These are phyloP conservation scores for Corymbia citriodora DNA, from an alignment of 441 rosid genomes.

Conservation along the genomic window DNA sequence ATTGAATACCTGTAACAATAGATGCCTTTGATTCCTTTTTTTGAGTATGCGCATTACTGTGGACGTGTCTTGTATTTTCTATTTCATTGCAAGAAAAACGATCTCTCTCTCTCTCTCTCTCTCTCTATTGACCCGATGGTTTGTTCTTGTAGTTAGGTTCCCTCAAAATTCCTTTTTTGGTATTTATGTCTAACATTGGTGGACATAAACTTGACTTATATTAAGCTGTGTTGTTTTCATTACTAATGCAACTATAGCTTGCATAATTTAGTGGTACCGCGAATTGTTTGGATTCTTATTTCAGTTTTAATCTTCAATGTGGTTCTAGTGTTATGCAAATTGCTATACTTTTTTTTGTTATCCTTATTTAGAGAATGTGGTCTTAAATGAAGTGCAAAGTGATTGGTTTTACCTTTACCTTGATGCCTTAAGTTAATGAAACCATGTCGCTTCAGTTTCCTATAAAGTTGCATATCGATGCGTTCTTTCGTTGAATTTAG, in stretches of 20 bases:
- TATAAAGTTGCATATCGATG: not conserved
- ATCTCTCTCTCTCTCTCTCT: not conserved
- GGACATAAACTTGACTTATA: not conserved
- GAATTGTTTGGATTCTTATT: not conserved
- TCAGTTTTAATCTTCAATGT: not conserved
- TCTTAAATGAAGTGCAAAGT: not conserved
- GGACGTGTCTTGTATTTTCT: not conserved
- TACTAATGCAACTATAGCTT: not conserved
- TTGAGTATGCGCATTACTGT: not conserved
- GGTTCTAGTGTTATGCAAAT: not conserved
- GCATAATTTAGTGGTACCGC: not conserved
- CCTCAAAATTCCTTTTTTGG: not conserved
- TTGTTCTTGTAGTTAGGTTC: conserved; percentile 15
- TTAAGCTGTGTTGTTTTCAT: not conserved
- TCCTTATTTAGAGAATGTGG: not conserved
- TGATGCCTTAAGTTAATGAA: not conserved
- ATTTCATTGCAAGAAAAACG: conserved; percentile 67
- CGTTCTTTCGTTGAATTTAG: not conserved
- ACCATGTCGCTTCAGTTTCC: not conserved
- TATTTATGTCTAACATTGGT: not conserved
- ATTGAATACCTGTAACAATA: not conserved
- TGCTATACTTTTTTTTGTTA: not conserved
- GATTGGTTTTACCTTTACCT: not conserved
- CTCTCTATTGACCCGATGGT: too few relatives aligned
- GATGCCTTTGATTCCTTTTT: not conserved